Evolutionary conservation across 2,329 filamentous ascomycete species (phyloP).

Genomic region (Aspergillus sp.): DNA sequence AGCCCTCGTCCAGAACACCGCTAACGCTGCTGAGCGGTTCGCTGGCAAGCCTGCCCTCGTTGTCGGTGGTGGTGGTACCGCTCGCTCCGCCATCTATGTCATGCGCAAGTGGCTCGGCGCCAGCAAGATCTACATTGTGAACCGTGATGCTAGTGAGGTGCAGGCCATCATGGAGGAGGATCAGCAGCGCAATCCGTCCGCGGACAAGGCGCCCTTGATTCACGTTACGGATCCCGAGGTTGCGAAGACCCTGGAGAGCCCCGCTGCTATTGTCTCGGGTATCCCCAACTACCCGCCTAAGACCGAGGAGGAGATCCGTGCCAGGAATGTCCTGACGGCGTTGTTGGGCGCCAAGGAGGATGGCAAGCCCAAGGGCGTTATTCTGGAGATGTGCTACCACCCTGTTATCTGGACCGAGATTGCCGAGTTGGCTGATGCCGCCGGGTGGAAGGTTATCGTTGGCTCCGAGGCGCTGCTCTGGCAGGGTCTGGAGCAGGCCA

Average conservation of each 20-base stretch:
- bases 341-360: conserved; percentile 35
- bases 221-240: conserved; percentile 65
- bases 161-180: conserved; percentile 64
- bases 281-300: conserved; percentile 75
- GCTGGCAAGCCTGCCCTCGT: conserved; percentile 67
- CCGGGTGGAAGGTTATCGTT: conserved; percentile 72
- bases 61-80: conserved; percentile 76
- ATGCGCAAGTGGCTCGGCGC: conserved; percentile 69
- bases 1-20: conserved; percentile 62
- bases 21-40: conserved; percentile 25
- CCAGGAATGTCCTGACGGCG: conserved; percentile 54
- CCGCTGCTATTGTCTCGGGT: conserved; percentile 70
- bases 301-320: conserved; percentile 62
- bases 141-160: conserved; percentile 70
- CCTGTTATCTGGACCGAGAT: conserved; percentile 69
- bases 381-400: conserved; percentile 84
- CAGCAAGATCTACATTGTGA: conserved; percentile 73
- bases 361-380: conserved; percentile 59
- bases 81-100: conserved; percentile 76
- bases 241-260: conserved; percentile 59
- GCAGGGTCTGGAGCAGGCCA: conserved; percentile 70
- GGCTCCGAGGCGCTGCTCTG: conserved; percentile 77
- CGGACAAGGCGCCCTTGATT: conserved; percentile 50
- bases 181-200: conserved; percentile 57
- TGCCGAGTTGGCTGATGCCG: conserved; percentile 59